Conservation (phyloP, 257 asterid genomes). For the Gentiana straminea region DNA sequence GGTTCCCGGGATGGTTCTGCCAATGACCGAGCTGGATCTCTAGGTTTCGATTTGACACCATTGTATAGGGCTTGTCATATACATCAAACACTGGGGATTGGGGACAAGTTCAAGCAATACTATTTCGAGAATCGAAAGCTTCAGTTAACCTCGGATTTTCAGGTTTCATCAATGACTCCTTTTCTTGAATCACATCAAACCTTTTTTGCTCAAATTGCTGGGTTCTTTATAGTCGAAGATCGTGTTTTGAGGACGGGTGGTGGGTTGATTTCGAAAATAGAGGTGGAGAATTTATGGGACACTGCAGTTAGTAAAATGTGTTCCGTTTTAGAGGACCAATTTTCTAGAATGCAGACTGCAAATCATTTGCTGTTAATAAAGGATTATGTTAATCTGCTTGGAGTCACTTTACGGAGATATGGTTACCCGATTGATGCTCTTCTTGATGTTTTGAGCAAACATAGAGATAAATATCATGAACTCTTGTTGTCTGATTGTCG, state of each 20-base stretch:
- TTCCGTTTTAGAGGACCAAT: slow-evolving; percentile 92
- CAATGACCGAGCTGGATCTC: slow-evolving; percentile 31
- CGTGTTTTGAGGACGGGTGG: slow-evolving; percentile 90
- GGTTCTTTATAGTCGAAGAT: slow-evolving; percentile 92
- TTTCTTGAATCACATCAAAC: slow-evolving; percentile 93
- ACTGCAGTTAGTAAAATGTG: slow-evolving; percentile 96
- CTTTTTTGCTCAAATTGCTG: slow-evolving; percentile 95
- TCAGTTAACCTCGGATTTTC: slow-evolving; percentile 93
- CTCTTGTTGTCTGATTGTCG: slow-evolving; percentile 82
- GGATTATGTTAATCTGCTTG: slow-evolving; percentile 94
- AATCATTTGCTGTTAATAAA: slow-evolving; percentile 90
- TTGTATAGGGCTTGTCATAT: slow-evolving; percentile 80
- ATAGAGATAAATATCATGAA: slow-evolving; percentile 92
- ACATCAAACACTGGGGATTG: slow-evolving; percentile 78
- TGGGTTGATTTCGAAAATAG: slow-evolving; percentile 67
- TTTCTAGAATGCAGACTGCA: slow-evolving; percentile 97
- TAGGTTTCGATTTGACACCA: slow-evolving; percentile 83
- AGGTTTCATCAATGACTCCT: slow-evolving; percentile 96
- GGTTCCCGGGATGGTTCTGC: slow-evolving; percentile 20
- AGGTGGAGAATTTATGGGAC: slow-evolving; percentile 96
- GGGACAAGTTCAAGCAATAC: slow-evolving; percentile 69
- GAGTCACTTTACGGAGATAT: slow-evolving; percentile 78
- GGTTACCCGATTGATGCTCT: slow-evolving; percentile 88
- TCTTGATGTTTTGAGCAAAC: slow-evolving; percentile 90
- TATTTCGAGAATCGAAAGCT: slow-evolving; percentile 89